phyloP scores from a whole-genome alignment of 805 yeast species.

The Starmerella floricola region DNA sequence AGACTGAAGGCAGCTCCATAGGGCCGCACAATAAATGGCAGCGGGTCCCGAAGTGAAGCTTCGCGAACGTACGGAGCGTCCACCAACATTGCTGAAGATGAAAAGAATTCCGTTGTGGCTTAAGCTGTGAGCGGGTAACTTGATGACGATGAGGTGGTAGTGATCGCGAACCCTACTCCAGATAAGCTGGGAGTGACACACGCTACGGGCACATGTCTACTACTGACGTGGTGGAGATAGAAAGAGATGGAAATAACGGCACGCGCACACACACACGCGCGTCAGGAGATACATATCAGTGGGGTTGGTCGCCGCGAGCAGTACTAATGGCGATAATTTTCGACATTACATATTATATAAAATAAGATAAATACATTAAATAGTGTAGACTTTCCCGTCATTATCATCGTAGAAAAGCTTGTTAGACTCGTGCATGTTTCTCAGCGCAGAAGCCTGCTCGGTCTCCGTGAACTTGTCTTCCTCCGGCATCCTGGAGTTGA shows the following conservation, averaged over 20 bases:
- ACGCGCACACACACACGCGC: too few relatives aligned
- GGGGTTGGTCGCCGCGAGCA: too few relatives aligned
- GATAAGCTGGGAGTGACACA: too few relatives aligned
- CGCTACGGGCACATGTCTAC: too few relatives aligned
- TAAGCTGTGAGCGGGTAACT: too few relatives aligned
- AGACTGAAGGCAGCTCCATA: constrained; percentile 73
- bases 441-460: constrained; percentile 33
- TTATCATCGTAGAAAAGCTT: constrained; percentile 31
- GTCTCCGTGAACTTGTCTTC: constrained; percentile 31
- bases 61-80: constrained; percentile 58
- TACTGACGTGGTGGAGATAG: too few relatives aligned
- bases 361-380: background rate
- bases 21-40: constrained; percentile 48
- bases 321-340: too few relatives aligned
- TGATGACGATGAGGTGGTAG: too few relatives aligned
- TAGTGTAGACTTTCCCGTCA: constrained; percentile 22
- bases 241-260: too few relatives aligned
- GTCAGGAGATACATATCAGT: too few relatives aligned
- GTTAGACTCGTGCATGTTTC: constrained; percentile 28
- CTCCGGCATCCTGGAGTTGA: constrained; percentile 35
- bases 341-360: background rate
- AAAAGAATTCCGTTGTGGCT: constrained; percentile 1
- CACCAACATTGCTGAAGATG: constrained; percentile 32
- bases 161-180: too few relatives aligned
- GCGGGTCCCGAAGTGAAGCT: constrained; percentile 65